Evolutionary conservation across 768 basidiomycete genomes (phyloP).

Genomic region (Kwoniella heveanensis): DNA sequence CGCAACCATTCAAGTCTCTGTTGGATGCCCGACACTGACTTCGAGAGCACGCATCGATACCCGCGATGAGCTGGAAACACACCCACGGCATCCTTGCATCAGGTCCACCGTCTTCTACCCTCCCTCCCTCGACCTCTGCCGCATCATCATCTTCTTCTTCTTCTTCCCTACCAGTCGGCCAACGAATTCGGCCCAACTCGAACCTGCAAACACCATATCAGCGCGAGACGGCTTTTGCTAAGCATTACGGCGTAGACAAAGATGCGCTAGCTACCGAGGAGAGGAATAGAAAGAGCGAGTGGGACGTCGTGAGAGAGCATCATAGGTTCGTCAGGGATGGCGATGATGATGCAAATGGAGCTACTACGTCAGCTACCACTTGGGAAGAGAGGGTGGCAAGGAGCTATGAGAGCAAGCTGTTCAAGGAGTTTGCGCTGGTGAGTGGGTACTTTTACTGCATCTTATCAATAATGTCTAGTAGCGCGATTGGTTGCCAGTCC

Average conservation of each 20-base stretch:
- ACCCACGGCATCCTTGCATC: conserved; percentile 25
- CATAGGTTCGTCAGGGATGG: conserved; percentile 69
- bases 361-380: conserved; percentile 50
- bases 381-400: conserved; percentile 86
- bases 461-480: too few relatives aligned
- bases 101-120: conserved; percentile 33
- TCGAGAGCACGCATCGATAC: too few relatives aligned
- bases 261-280: conserved; percentile 13
- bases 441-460: conserved; percentile 17
- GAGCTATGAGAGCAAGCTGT: conserved; percentile 85
- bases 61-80: conserved; percentile 37
- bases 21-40: too few relatives aligned
- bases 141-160: conserved; percentile 8
- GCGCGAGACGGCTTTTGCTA: conserved; percentile 45
- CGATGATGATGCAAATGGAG: conserved; percentile 56
- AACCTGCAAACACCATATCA: conserved; percentile 51
- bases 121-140: too few relatives aligned
- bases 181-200: conserved; percentile 47
- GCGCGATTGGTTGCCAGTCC: too few relatives aligned
- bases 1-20: too few relatives aligned
- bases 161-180: conserved; percentile 6
- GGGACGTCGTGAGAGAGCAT: conserved; percentile 58
- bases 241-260: conserved; percentile 25
- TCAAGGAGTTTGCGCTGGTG: conserved; percentile 70
- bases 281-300: conserved; percentile 50